Evolutionary conservation across 2,329 filamentous ascomycete species (phyloP).

Genomic region (Cladosporium sphaerospermum): DNA sequence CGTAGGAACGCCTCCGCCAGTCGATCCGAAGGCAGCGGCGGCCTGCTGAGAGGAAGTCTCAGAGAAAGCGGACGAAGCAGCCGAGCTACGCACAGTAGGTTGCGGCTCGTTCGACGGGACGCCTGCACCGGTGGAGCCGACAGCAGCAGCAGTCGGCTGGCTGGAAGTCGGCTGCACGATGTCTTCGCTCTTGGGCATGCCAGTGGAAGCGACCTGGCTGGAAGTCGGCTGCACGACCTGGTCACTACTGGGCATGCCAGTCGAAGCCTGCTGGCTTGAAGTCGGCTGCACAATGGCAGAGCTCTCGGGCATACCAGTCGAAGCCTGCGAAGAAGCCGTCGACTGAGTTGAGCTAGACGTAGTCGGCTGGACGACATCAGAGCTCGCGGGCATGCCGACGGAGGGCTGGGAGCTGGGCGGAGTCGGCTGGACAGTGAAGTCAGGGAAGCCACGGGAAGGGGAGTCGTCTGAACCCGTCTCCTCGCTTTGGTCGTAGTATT

Average conservation of each 20-base stretch:
- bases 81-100: background rate
- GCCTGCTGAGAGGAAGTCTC: too few relatives aligned
- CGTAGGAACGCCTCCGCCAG: background rate
- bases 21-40: background rate
- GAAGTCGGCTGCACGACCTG: background rate
- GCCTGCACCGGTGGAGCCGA: background rate
- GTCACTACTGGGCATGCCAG: background rate
- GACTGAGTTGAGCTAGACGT: background rate
- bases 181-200: background rate
- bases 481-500: background rate
- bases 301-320: background rate
- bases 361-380: background rate
- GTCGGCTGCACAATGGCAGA: background rate
- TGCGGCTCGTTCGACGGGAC: background rate
- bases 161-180: background rate
- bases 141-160: background rate
- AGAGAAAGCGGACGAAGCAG: background rate
- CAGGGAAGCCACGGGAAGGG: background rate
- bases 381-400: background rate
- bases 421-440: background rate
- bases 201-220: background rate
- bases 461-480: background rate
- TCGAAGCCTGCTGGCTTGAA: background rate
- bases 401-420: conserved; percentile 1
- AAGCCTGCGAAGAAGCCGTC: background rate